phyloP scores from a whole-genome alignment of 2,329 filamentous ascomycete species.

The Zymoseptoria crescenta region DNA sequence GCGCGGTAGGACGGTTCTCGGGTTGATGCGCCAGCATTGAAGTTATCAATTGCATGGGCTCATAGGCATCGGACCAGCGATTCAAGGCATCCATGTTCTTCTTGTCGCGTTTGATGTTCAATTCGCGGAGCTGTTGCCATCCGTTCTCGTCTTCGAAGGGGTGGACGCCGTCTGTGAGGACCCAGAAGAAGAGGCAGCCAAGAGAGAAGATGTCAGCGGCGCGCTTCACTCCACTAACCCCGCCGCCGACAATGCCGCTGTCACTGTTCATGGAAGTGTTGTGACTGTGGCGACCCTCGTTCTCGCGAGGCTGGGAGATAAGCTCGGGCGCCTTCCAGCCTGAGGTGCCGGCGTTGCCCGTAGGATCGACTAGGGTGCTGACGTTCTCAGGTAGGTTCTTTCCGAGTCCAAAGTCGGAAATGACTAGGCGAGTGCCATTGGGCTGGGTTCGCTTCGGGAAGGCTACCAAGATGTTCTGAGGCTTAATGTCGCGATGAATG shows the following conservation, averaged over 20 bases:
- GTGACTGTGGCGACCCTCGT: conserved; percentile 37
- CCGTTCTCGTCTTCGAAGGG: conserved; percentile 91
- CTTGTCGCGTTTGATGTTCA: conserved; percentile 90
- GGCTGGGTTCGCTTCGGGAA: conserved; percentile 60
- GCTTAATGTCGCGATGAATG: conserved; percentile 94
- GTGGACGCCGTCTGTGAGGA: conserved; percentile 85
- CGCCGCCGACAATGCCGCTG: conserved; percentile 39
- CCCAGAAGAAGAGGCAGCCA: conserved; percentile 96
- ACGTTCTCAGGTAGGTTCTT: conserved; percentile 94
- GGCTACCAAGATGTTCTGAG: conserved; percentile 88
- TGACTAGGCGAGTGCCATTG: conserved; percentile 67
- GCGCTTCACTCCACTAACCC: conserved; percentile 70
- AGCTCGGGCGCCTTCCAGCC: conserved; percentile 96
- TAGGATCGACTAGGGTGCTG: conserved; percentile 90
- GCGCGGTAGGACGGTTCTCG: conserved; percentile 60
- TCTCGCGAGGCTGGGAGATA: conserved; percentile 52
- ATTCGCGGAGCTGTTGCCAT: conserved; percentile 76
- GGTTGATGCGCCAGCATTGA: conserved; percentile 68
- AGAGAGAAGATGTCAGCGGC: conserved; percentile 97
- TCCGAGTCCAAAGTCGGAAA: conserved; percentile 95
- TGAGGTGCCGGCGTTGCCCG: conserved; percentile 85
- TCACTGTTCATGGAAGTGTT: conserved; percentile 45
- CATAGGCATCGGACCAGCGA: conserved; percentile 68
- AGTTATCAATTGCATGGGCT: conserved; percentile 77
- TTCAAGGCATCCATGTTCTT: conserved; percentile 49